Percentiles rank a stretch among this genome's conserved stretches.
Conservation (phyloP, 371 early-diverging fungal genomes). For the Mortierella sp. region DNA sequence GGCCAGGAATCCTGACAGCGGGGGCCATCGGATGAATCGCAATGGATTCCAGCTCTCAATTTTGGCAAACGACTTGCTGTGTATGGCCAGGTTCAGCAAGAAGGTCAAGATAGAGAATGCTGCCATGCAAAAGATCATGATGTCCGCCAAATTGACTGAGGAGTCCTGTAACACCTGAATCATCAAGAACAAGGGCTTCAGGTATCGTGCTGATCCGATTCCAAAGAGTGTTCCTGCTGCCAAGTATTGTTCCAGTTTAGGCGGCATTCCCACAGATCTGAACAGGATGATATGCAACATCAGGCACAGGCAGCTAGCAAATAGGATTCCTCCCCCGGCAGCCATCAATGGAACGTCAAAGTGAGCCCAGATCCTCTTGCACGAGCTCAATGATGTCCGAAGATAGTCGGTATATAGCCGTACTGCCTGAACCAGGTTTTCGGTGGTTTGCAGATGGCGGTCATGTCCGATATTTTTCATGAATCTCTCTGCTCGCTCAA, state of each 20-base stretch:
- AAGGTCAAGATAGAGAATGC: constrained; percentile 37
- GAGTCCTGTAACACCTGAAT: constrained; percentile 39
- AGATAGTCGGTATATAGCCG: constrained; percentile 71
- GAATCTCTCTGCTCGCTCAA: constrained; percentile 49
- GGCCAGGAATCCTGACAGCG: constrained; percentile 49
- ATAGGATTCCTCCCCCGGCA: constrained; percentile 65
- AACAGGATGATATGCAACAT: constrained; percentile 36
- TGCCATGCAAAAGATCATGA: constrained; percentile 37
- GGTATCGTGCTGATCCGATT: constrained; percentile 23
- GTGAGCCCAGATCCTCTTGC: constrained; percentile 90
- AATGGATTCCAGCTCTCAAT: constrained; percentile 13
- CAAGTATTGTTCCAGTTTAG: constrained; percentile 33
- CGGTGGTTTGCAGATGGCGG: constrained; percentile 6
- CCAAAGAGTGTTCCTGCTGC: constrained; percentile 48
- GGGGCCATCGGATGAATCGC: constrained; percentile 15
- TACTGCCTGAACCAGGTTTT: constrained; percentile 52
- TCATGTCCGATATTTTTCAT: constrained; percentile 29
- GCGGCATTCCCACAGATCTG: constrained; percentile 28
- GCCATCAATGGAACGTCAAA: constrained; percentile 82
- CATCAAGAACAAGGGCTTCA: constrained; percentile 24
- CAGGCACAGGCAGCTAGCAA: constrained; percentile 41
- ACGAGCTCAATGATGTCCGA: constrained; percentile 71
- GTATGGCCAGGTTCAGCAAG: constrained; percentile 14
- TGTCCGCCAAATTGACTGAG: constrained; percentile 47
- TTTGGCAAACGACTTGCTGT: constrained; percentile 20